These are phyloP conservation scores for Leishmania gerbilli DNA, from an alignment of 208 protist genomes.

Conservation along the genomic window DNA sequence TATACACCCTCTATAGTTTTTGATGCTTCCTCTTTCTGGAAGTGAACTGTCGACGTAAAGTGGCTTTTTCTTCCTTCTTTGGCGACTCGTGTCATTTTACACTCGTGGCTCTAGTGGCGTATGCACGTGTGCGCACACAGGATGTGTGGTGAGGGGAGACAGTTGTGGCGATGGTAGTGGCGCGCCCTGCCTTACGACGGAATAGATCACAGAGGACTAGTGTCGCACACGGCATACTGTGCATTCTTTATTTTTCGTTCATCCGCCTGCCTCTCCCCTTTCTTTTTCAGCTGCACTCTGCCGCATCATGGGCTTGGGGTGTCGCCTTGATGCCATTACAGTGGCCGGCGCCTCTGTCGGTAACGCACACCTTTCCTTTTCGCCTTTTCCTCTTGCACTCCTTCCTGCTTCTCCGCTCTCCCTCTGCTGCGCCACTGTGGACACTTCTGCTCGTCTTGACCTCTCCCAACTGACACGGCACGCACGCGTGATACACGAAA, in stretches of 20 bases:
- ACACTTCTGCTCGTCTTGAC: not conserved
- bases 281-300: not conserved
- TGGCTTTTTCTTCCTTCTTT: constrained; percentile 1
- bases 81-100: not conserved
- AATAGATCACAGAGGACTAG: not conserved
- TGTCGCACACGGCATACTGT: not conserved
- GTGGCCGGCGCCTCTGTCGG: not conserved
- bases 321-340: not conserved
- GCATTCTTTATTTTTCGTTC: constrained; percentile 3
- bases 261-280: not conserved
- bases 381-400: not conserved
- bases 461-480: not conserved
- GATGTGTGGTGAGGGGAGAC: not conserved
- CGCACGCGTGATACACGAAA: too few relatives aligned
- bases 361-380: not conserved
- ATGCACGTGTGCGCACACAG: not conserved
- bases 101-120: not conserved
- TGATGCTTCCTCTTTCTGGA: constrained; percentile 3
- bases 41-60: not conserved
- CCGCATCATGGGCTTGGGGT: not conserved
- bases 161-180: not conserved
- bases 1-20: not conserved
- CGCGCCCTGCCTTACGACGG: not conserved
- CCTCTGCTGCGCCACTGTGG: not conserved
- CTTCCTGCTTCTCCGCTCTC: not conserved